Evolutionary conservation across 1,284 basidiomycete species (phyloP).

Genomic region (Cystobasidiaceae sp.): DNA sequence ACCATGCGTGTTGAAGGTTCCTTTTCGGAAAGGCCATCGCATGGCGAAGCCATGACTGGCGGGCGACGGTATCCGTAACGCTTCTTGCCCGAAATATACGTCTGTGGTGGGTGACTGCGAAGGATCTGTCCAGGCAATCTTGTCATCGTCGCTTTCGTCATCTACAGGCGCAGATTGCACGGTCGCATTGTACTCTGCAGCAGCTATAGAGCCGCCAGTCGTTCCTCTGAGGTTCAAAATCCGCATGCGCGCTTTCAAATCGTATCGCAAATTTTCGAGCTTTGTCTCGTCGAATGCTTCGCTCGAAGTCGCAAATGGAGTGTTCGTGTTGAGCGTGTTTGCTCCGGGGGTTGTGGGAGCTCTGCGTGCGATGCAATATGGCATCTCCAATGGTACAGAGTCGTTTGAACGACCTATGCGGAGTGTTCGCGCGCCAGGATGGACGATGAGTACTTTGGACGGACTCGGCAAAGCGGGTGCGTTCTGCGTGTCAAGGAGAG

Average conservation of each 20-base stretch:
- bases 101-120: slow-evolving; percentile 49
- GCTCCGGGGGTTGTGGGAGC: background rate
- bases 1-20: slow-evolving; percentile 71
- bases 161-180: slow-evolving; percentile 66
- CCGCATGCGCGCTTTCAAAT: slow-evolving; percentile 76
- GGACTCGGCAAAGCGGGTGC: background rate
- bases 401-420: slow-evolving; percentile 89
- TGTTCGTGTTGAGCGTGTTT: background rate
- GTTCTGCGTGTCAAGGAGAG: background rate
- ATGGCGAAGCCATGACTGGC: slow-evolving; percentile 61
- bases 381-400: slow-evolving; percentile 65
- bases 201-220: slow-evolving; percentile 65
- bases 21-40: slow-evolving; percentile 70
- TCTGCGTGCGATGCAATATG: slow-evolving; percentile 65
- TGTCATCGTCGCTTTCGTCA: slow-evolving; percentile 71
- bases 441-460: slow-evolving; percentile 63
- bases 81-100: slow-evolving; percentile 67
- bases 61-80: slow-evolving; percentile 65
- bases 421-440: slow-evolving; percentile 81
- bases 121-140: slow-evolving; percentile 70
- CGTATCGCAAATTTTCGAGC: slow-evolving; percentile 63
- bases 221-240: slow-evolving; percentile 78
- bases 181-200: slow-evolving; percentile 56
- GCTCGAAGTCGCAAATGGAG: background rate
- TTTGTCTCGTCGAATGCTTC: slow-evolving; percentile 62